A percentile compares a stretch with the other conserved stretches of the same genome.
Conservation (phyloP, 75 land plant species). For the Ceratopteris richardii region DNA sequence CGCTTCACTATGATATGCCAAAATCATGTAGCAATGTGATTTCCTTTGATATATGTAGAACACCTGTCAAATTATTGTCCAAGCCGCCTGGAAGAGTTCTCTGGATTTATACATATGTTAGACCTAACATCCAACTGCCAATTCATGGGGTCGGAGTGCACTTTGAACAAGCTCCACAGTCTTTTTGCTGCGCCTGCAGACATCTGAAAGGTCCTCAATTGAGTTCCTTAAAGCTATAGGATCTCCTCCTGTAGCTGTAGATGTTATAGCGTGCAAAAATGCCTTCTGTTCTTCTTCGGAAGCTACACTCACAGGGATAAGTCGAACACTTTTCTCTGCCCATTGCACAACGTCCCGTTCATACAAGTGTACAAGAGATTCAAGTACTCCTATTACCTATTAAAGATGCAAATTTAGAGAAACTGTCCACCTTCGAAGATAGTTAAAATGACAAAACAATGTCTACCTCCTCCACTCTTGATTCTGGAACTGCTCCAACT, state of each 20-base stretch:
- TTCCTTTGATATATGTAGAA: no score
- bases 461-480: conserved; percentile 67
- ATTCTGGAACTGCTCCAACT: conserved; percentile 93
- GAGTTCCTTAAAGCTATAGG: conserved; percentile 32
- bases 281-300: conserved; percentile 65
- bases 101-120: no score
- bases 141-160: conserved; percentile 72
- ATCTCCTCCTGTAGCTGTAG: conserved; percentile 40
- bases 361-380: conserved; percentile 61
- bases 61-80: no score
- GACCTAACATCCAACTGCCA: conserved; percentile 22
- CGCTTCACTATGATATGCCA: no score
- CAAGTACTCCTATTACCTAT: conserved; percentile 67
- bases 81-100: no score
- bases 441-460: neutral
- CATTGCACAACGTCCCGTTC: conserved; percentile 55
- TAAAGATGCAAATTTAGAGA: neutral
- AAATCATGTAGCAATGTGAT: no score
- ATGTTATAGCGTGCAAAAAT: conserved; percentile 63
- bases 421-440: neutral
- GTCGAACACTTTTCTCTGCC: conserved; percentile 55
- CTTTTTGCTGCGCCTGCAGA: conserved; percentile 83
- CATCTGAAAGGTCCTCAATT: conserved; percentile 90
- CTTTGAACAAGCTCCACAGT: conserved; percentile 86
- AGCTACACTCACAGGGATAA: conserved; percentile 62